These are phyloP conservation scores for Crithidia brevicula DNA, from an alignment of 208 protist species.

Conservation along the genomic window DNA sequence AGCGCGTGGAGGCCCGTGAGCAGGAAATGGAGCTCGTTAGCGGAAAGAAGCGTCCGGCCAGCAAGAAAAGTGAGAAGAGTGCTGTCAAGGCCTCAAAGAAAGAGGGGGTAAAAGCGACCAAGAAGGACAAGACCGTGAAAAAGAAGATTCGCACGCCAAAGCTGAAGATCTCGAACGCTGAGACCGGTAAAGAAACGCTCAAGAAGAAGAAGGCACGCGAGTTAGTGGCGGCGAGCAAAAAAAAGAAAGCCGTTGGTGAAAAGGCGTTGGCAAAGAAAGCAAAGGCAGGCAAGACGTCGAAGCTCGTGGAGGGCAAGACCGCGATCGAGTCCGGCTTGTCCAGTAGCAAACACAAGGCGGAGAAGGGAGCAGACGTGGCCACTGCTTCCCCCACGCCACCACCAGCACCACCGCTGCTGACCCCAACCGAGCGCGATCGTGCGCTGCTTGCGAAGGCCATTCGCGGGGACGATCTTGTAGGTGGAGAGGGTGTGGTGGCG, in stretches of 20 bases:
- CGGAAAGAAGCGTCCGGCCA: slow-evolving; percentile 26
- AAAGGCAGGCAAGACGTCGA: neutral
- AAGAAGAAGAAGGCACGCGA: slow-evolving; percentile 55
- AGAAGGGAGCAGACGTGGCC: neutral
- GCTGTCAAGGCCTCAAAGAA: slow-evolving; percentile 10
- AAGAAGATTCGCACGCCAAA: slow-evolving; percentile 52
- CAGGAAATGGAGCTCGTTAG: slow-evolving; percentile 35
- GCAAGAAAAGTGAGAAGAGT: neutral
- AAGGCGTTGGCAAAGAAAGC: neutral
- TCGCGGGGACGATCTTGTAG: slow-evolving; percentile 39
- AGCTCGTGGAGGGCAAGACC: neutral
- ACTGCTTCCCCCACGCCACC: neutral
- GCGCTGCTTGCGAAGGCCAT: slow-evolving; percentile 62
- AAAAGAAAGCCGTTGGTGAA: slow-evolving; percentile 18
- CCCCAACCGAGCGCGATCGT: slow-evolving; percentile 33
- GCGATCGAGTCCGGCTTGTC: neutral
- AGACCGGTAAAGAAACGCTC: slow-evolving; percentile 61
- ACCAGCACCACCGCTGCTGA: slow-evolving; percentile 8
- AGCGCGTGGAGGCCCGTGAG: slow-evolving; percentile 40
- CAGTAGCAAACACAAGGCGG: neutral
- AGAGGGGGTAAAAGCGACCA: neutral
- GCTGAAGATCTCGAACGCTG: slow-evolving; percentile 41
- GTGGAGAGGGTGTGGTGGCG: neutral
- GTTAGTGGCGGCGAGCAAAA: slow-evolving; percentile 32
- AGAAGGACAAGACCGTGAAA: slow-evolving; percentile 3